A percentile compares a stretch with the other conserved stretches of the same genome.
Evolutionary conservation across 2,329 filamentous ascomycete species (phyloP).

Genomic region (Aureobasidium sp.): DNA sequence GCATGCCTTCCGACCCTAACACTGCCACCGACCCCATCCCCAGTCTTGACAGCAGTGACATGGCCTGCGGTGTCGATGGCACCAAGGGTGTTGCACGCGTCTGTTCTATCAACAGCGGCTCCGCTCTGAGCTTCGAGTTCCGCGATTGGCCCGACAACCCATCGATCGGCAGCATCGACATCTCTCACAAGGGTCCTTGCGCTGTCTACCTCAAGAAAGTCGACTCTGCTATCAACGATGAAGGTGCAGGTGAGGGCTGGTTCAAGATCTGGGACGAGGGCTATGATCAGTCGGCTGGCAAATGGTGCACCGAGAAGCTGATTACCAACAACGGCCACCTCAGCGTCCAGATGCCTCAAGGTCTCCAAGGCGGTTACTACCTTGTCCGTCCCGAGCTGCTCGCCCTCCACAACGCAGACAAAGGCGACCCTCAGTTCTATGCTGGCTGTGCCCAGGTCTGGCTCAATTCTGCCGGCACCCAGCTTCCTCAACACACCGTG

Average conservation of each 20-base stretch:
- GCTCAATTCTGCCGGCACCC: constrained; percentile 45
- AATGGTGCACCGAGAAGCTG: constrained; percentile 67
- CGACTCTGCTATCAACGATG: constrained; percentile 47
- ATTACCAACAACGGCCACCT: constrained; percentile 58
- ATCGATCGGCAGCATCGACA: constrained; percentile 51
- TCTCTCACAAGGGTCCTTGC: constrained; percentile 60
- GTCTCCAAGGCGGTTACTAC: constrained; percentile 60
- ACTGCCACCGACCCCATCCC: constrained; percentile 53
- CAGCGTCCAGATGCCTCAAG: constrained; percentile 54
- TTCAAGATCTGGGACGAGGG: constrained; percentile 71
- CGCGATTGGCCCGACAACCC: constrained; percentile 53
- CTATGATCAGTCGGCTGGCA: constrained; percentile 47
- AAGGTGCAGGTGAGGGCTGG: constrained; percentile 57
- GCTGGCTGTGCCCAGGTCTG: constrained; percentile 65
- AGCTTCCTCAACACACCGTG: constrained; percentile 44
- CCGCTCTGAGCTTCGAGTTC: constrained; percentile 60
- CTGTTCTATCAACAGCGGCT: constrained; percentile 42
- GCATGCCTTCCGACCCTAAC: constrained; percentile 51
- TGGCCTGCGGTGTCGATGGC: constrained; percentile 55
- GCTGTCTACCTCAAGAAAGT: constrained; percentile 69
- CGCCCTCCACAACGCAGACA: constrained; percentile 57
- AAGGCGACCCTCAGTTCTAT: constrained; percentile 63
- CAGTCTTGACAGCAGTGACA: constrained; percentile 51
- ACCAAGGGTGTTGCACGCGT: constrained; percentile 43
- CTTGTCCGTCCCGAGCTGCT: constrained; percentile 65